Conservation (phyloP, 1,284 basidiomycete species). For the Hemileccinum hortonii region DNA sequence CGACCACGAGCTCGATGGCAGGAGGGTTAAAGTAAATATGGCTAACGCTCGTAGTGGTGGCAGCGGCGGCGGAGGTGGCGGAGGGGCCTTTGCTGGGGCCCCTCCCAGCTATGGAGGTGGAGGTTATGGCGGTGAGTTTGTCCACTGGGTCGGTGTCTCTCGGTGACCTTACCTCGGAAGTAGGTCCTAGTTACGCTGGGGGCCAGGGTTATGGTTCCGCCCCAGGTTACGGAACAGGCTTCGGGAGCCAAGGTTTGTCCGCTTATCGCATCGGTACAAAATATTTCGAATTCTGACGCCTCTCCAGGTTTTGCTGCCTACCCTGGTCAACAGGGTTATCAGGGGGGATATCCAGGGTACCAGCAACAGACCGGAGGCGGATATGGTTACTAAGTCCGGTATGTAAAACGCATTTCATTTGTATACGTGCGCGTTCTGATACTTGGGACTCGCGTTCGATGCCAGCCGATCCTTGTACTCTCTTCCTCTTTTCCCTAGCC, state of each 20-base stretch:
- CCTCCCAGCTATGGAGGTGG: neutral
- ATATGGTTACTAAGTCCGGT: constrained; percentile 25
- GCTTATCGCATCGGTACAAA: neutral
- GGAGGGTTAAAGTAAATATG: constrained; percentile 91
- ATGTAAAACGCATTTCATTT: neutral
- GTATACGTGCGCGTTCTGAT: constrained; percentile 8
- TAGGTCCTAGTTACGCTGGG: constrained; percentile 18
- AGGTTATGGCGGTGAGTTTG: constrained; percentile 13
- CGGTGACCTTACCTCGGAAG: neutral
- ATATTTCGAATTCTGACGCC: neutral
- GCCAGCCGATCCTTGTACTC: neutral
- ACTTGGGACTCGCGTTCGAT: neutral
- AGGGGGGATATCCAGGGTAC: constrained; percentile 24
- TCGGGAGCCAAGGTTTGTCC: constrained; percentile 16
- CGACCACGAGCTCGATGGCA: constrained; percentile 92
- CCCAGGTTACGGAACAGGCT: constrained; percentile 27
- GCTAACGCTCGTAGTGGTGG: constrained; percentile 80
- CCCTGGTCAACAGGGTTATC: constrained; percentile 23
- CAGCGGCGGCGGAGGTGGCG: constrained; percentile 42
- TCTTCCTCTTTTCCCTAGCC: neutral
- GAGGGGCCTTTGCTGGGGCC: constrained; percentile 18
- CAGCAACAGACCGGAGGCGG: constrained; percentile 20
- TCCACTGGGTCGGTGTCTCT: neutral
- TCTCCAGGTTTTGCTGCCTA: constrained; percentile 19
- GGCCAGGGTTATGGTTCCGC: constrained; percentile 19